Evolutionary conservation across 768 basidiomycete species (phyloP), one percentile per base, ranked within the genome.

Genomic region (Boletales sp.): DNA sequence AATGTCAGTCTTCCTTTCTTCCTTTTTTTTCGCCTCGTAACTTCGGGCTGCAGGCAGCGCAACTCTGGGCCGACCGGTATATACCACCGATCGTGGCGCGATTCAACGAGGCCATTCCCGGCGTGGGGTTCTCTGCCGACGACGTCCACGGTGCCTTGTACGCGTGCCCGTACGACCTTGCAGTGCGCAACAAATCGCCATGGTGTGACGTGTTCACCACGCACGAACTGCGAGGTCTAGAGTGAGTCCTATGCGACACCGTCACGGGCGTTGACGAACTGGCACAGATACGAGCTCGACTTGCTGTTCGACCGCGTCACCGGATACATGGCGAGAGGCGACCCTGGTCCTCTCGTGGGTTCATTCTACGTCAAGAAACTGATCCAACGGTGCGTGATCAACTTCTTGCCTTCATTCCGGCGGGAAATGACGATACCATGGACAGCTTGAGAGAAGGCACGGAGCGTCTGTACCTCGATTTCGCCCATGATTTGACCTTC

Each of bases 91-190:
- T 75, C 45, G 62, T 62, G 5, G 47, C 58, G 11, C 67, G 72
- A 40, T 60, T 75, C 41, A 71, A 73, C 52, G 40, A 56, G 31
- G 56, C 66, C 31, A 45, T 74, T 11, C 72, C 71, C 0, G 68
- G 59, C 0, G 60, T 72, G n/a, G 54, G 51, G 32, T 62, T 75
- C 27, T 57, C 65, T 11, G 29, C 53, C 7, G 52, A 65, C 35
- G 64, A 70, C 53, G 56, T 63, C 12, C 72, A 59, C 34, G 74
- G 74, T 27, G 72, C 72, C 46, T 62, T 76, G 43, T 74, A 69
- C 44, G 73, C 72, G 17, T 72, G 72, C 44, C 67, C 72, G 31
- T 75, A 72, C 42, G 74, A 74, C 50, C 59, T 70, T 35, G 74
- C 73, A 3, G 67, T 70, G 17, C 53, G 59, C 44, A 52, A 60